Conservation (phyloP, 495 filamentous ascomycete genomes). For the Cercophora samala region DNA sequence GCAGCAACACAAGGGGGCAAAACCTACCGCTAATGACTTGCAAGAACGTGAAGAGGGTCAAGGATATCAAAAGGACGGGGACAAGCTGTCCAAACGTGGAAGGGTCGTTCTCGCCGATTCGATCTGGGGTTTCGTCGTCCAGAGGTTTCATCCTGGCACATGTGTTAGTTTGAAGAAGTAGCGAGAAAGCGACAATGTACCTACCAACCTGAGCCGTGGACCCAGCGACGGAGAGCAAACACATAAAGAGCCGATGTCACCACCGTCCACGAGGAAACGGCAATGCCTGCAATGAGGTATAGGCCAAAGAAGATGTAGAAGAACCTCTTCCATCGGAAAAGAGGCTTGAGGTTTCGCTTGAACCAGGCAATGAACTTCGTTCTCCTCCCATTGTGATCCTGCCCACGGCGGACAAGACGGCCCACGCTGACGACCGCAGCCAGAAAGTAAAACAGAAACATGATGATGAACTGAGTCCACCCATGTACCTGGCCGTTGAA, state of each 20-base stretch:
- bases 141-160: conserved; percentile 11
- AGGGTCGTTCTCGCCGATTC: conserved; percentile 35
- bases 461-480: conserved; percentile 31
- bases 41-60: conserved; percentile 37
- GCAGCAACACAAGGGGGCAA: neutral
- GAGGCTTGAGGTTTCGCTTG: neutral
- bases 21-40: conserved; percentile 36
- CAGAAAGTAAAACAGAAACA: conserved; percentile 30
- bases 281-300: conserved; percentile 29
- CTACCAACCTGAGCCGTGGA: conserved; percentile 31
- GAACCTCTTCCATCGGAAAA: conserved; percentile 18
- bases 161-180: neutral
- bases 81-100: conserved; percentile 42
- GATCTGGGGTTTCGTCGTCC: conserved; percentile 19
- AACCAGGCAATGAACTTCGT: conserved; percentile 8
- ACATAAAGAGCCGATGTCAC: conserved; percentile 28
- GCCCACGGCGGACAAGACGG: conserved; percentile 26
- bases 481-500: conserved; percentile 30
- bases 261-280: conserved; percentile 21
- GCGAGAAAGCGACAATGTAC: neutral
- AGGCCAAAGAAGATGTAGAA: conserved; percentile 25
- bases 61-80: conserved; percentile 33
- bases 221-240: conserved; percentile 30
- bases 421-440: conserved; percentile 28
- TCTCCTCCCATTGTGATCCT: conserved; percentile 19